These are phyloP conservation scores for Malania oleifera DNA, from an alignment of 164 flowering plant genomes.

Conservation along the genomic window DNA sequence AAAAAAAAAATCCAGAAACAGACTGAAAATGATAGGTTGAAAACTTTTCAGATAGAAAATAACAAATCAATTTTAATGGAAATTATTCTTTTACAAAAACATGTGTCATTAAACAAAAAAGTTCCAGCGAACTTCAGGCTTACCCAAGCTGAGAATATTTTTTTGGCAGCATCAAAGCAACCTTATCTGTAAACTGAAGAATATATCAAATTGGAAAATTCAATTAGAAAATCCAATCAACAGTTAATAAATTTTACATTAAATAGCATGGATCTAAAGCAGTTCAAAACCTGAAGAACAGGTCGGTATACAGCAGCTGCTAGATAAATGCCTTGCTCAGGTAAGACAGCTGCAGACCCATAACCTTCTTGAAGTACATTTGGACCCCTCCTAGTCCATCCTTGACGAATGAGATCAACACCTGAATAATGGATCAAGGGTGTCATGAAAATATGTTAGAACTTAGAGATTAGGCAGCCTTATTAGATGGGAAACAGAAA, in stretches of 20 bases:
- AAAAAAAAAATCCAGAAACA: neutral
- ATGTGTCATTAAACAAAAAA: neutral
- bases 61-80: too few species aligned
- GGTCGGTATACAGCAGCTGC: constrained; percentile 95
- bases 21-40: neutral
- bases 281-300: constrained; percentile 71
- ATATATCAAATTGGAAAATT: constrained; percentile 10
- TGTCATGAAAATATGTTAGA: neutral
- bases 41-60: too few species aligned
- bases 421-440: constrained; percentile 28
- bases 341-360: constrained; percentile 91
- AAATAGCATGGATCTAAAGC: constrained; percentile 1
- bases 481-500: too few species aligned
- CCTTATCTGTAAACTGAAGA: constrained; percentile 92
- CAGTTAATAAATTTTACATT: neutral
- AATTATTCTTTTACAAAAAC: neutral
- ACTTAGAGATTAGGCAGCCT: too few species aligned
- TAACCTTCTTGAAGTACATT: constrained; percentile 89
- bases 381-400: constrained; percentile 79
- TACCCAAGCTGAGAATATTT: constrained; percentile 92
- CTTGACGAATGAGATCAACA: constrained; percentile 77
- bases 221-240: neutral
- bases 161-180: constrained; percentile 75
- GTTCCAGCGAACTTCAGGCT: constrained; percentile 21
- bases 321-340: constrained; percentile 95